Conservation (phyloP, 75 land plant species). For the Ceratopteris richardii region DNA sequence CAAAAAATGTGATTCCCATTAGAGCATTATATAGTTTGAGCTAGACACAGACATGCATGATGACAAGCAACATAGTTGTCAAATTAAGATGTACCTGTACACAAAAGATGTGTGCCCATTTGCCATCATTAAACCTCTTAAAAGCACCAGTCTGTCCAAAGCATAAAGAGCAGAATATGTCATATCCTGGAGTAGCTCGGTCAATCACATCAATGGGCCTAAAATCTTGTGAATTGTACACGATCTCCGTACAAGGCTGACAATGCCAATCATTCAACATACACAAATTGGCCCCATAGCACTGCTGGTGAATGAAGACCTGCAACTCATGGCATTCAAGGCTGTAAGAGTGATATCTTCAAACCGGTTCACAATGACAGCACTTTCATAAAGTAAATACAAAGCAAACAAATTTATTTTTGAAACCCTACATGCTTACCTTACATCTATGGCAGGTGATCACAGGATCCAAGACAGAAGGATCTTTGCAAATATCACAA, state of each 20-base stretch:
- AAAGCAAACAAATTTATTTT: too few species aligned
- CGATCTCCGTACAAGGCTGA: slow-evolving; percentile 68
- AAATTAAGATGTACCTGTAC: slow-evolving; percentile 79
- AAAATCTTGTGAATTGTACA: slow-evolving; percentile 29
- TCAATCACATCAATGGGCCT: slow-evolving; percentile 21
- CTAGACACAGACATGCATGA: too few species aligned
- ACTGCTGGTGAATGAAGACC: slow-evolving; percentile 86
- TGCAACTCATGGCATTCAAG: slow-evolving; percentile 17
- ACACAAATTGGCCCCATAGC: slow-evolving; percentile 53
- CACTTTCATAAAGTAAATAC: too few species aligned
- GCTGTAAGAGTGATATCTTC: too few species aligned
- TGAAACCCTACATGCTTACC: not conserved
- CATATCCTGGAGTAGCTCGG: slow-evolving; percentile 30
- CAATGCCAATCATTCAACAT: slow-evolving; percentile 66
- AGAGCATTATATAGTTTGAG: too few species aligned
- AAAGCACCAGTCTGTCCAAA: slow-evolving; percentile 71
- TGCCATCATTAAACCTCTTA: slow-evolving; percentile 59
- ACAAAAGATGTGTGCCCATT: slow-evolving; percentile 95
- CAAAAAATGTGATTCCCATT: too few species aligned
- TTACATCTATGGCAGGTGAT: not conserved
- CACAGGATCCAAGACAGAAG: not conserved
- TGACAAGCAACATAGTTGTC: too few species aligned
- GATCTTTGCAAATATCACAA: slow-evolving; percentile 1
- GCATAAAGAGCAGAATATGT: slow-evolving; percentile 70
- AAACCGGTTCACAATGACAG: too few species aligned